Evolutionary conservation across 2,329 filamentous ascomycete species (phyloP).

Genomic region (Fusarium mundagurra): DNA sequence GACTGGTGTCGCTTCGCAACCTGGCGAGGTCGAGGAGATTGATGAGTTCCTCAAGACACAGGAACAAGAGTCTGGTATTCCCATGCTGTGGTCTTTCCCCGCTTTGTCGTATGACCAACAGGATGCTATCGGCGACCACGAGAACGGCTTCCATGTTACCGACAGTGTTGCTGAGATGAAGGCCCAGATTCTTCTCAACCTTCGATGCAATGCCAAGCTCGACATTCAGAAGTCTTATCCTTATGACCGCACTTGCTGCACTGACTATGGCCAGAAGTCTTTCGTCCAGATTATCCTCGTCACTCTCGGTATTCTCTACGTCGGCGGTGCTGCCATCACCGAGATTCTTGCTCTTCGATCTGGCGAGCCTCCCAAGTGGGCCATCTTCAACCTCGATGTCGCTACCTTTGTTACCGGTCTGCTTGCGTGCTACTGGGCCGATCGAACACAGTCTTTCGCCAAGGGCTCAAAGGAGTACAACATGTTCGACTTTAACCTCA

Average conservation of each 20-base stretch:
- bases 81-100: conserved; percentile 35
- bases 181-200: conserved; percentile 59
- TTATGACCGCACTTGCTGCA: conserved; percentile 63
- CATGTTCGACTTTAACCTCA: conserved; percentile 33
- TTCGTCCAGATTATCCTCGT: conserved; percentile 39
- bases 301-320: conserved; percentile 23
- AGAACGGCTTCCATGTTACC: conserved; percentile 44
- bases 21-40: conserved; percentile 23
- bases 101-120: conserved; percentile 21
- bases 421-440: conserved; percentile 43
- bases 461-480: conserved; percentile 42
- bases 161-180: conserved; percentile 43
- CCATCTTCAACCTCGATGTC: conserved; percentile 34
- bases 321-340: conserved; percentile 23
- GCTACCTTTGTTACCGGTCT: conserved; percentile 40
- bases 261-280: conserved; percentile 51
- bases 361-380: conserved; percentile 7
- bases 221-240: conserved; percentile 50
- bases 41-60: conserved; percentile 29
- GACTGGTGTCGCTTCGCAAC: conserved; percentile 21
- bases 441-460: conserved; percentile 44
- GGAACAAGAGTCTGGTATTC: conserved; percentile 27
- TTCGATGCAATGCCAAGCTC: conserved; percentile 60
- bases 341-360: conserved; percentile 25
- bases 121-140: conserved; percentile 29